Evolutionary conservation across 805 yeast species (phyloP), one percentile per base, ranked within the genome.

Genomic region (Starmerella vitae): DNA sequence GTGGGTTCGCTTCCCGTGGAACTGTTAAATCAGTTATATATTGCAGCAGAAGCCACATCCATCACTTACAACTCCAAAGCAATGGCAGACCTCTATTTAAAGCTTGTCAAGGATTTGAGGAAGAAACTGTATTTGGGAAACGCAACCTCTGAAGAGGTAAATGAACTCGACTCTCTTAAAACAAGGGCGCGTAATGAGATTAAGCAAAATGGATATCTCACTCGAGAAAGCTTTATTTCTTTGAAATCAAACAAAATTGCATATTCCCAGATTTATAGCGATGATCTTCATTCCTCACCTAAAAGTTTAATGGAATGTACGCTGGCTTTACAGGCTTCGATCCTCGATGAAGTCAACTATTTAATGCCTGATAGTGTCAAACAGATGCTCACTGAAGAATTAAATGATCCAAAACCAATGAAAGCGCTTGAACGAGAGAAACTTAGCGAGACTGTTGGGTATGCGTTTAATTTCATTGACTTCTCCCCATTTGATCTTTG

Each of bases 1-100:
- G 26, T 20, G 20, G 34, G 13, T 15, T 44, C 20, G 1, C 28
- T 37, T 26, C 24, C 41, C 25, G 12, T 12, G 36, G 36, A 9
- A 33, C 37, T 18, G 5, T 41, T 29, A 19, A 8, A 33, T 39
- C 34, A 30, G 15, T 45, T 48, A 46, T 43, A 45, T 2, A 27
- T 26, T 1, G 47, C 54, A 2, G 35, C 52, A 2, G 29, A 30
- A 9, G 45, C 48, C 4, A 42, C 47, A 1, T 29, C 46, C 3
- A 21, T 26, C 2, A 43, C 46, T 1, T 49, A 45, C 40, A 47
- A 41, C 13, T 42, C 49, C 5, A 33, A 41, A 21, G 47, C 47
- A 1, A 41, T 48, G 47, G 52, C 48, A 1, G 43, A 36, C 5
- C 36, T 50, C 3, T 40, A 37, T 18, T 21, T 27, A 2, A 22